Evolutionary conservation across 2,329 filamentous ascomycete genomes (phyloP), one percentile per base, ranked within the genome.

Genomic region (Diaporthe aspalathi): DNA sequence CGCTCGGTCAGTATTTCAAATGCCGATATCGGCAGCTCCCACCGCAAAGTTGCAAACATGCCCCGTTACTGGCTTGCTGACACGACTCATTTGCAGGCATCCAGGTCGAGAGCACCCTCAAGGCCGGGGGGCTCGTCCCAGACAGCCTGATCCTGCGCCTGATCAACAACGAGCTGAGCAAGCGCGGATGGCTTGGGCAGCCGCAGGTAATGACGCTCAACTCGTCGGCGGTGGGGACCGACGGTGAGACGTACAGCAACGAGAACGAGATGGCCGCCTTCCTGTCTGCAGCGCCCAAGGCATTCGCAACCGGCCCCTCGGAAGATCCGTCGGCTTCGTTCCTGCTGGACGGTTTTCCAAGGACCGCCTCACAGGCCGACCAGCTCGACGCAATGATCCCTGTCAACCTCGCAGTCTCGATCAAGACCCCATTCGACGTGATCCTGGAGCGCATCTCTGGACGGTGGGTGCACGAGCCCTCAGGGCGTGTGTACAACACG

Each of bases 291-390:
- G 81, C 43, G 81, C 81, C 32, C 78, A 80, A 75, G 74, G 80
- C 75, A 76, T 76, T 77, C 72, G 82, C 78, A 72, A 82, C 82
- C 38, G 81, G 82, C 68, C 84, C 86, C 56, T 90, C 91, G 62
- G 88, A 96, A 52, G 88, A 92, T 74, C 93, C 94, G 0, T 85
- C 90, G 0, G 94, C 94, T 11, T 97, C 94, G 0, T 98, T 98
- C 81, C 93, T 99, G 74, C 92, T 99, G 67, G 96, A 99, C 80
- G 96, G 96, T 20, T 99, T 98, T 82, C 96, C 96, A 2, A 92
- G 96, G 75, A 99, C 94, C 8, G 92, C 93, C 0, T 79, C 85
- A 3, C 96, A 99, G 82, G 96, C 95, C 35, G 81, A 84, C 52
- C 91, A 91, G 70, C 88, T 98, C 60, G 94, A 97, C 79, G 84